Evolutionary conservation across 805 yeast genomes (phyloP).

Genomic region (Saccharomyces eubayanus): DNA sequence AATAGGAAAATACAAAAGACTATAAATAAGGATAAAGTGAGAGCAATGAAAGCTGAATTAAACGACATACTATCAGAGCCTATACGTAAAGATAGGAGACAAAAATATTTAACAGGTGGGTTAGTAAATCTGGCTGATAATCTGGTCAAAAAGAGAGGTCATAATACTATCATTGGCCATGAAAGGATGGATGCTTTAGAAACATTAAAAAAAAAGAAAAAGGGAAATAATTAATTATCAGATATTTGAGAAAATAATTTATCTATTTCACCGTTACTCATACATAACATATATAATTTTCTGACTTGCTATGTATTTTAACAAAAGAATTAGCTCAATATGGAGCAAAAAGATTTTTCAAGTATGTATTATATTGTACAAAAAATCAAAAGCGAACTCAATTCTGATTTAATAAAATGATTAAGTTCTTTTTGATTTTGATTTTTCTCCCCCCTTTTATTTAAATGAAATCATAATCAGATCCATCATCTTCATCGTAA

Average conservation of each 20-base stretch:
- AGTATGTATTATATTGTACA: neutral
- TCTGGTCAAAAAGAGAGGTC: slow-evolving; percentile 59
- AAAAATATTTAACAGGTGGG: slow-evolving; percentile 76
- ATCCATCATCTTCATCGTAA: slow-evolving; percentile 56
- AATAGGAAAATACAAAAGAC: slow-evolving; percentile 46
- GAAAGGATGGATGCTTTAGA: slow-evolving; percentile 59
- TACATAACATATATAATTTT: neutral
- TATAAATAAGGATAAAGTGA: slow-evolving; percentile 43
- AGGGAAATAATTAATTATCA: slow-evolving; percentile 5
- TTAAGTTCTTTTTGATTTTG: neutral
- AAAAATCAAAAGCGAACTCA: neutral
- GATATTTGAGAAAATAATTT: neutral
- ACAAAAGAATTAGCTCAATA: neutral
- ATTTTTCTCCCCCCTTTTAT: slow-evolving; percentile 1
- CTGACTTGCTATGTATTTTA: neutral
- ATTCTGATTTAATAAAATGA: neutral
- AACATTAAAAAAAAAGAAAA: slow-evolving; percentile 37
- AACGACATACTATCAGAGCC: slow-evolving; percentile 43
- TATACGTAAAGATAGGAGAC: slow-evolving; percentile 55
- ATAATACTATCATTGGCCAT: slow-evolving; percentile 61
- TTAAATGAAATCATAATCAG: slow-evolving; percentile 33
- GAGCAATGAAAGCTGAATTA: slow-evolving; percentile 43
- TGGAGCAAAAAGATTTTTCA: neutral
- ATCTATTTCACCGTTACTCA: neutral
- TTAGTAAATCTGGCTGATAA: slow-evolving; percentile 68